These are phyloP conservation scores for Pleurotus giganteus DNA, from an alignment of 768 basidiomycete species.

Conservation along the genomic window DNA sequence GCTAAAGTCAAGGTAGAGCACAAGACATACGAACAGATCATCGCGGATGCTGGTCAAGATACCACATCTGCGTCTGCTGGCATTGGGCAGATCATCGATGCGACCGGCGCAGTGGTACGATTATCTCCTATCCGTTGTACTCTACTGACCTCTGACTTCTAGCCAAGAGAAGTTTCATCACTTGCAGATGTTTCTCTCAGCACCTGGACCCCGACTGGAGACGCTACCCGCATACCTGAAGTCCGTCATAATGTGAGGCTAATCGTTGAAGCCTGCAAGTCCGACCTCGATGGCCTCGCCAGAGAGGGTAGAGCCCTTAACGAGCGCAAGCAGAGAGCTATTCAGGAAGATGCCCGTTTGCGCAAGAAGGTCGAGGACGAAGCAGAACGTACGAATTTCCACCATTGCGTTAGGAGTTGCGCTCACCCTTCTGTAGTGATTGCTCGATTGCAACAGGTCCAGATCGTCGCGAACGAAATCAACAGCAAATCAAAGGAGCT, in stretches of 20 bases:
- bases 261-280: constrained; percentile 79
- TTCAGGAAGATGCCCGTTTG: constrained; percentile 68
- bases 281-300: constrained; percentile 84
- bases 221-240: constrained; percentile 89
- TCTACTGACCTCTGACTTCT: constrained; percentile 11
- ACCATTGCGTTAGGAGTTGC: constrained; percentile 6
- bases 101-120: constrained; percentile 87
- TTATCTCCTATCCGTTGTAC: neutral
- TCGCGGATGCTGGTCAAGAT: constrained; percentile 81
- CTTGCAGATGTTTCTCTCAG: constrained; percentile 73
- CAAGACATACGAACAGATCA: constrained; percentile 95
- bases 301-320: constrained; percentile 84
- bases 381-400: constrained; percentile 58
- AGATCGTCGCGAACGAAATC: constrained; percentile 74
- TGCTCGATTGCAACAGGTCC: constrained; percentile 71
- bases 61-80: constrained; percentile 37
- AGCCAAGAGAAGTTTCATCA: constrained; percentile 89
- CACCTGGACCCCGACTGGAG: constrained; percentile 85
- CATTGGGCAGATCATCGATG: constrained; percentile 90
- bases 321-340: constrained; percentile 73
- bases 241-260: constrained; percentile 94
- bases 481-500: constrained; percentile 61
- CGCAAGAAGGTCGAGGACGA: constrained; percentile 71
- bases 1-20: constrained; percentile 84
- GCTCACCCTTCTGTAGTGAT: constrained; percentile 52